Conservation (phyloP, 1,284 basidiomycete species). For the Trichosporon ovoides region DNA sequence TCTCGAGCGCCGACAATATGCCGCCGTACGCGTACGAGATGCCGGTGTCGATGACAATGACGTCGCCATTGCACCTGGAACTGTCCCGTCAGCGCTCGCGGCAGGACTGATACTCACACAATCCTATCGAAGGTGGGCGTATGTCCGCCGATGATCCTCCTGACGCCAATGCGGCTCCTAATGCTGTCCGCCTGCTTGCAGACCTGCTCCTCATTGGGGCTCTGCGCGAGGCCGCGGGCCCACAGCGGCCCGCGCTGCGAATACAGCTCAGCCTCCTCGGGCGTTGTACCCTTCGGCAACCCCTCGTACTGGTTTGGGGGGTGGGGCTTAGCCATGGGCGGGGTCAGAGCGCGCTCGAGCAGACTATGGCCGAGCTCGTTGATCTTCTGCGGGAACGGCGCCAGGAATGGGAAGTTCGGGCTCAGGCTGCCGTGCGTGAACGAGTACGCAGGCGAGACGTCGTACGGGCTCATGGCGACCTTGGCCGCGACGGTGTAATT, state of each 20-base stretch:
- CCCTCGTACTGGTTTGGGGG: conserved; percentile 74
- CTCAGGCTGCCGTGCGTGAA: conserved; percentile 85
- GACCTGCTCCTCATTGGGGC: conserved; percentile 54
- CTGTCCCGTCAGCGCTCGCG: not conserved
- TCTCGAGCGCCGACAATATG: conserved; percentile 73
- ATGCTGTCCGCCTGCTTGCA: conserved; percentile 68
- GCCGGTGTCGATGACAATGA: conserved; percentile 87
- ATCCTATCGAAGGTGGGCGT: conserved; percentile 84
- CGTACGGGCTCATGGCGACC: conserved; percentile 66
- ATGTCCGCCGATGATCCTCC: conserved; percentile 85
- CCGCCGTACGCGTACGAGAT: conserved; percentile 94
- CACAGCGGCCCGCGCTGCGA: conserved; percentile 72
- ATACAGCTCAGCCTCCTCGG: conserved; percentile 67
- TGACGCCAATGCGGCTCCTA: conserved; percentile 64
- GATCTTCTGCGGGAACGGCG: conserved; percentile 73
- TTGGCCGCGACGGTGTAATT: conserved; percentile 81
- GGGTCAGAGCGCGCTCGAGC: conserved; percentile 56
- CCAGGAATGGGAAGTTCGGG: conserved; percentile 63
- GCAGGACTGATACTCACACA: conserved; percentile 23
- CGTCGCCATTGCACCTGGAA: conserved; percentile 74
- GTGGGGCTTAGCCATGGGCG: conserved; percentile 64
- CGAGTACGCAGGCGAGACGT: conserved; percentile 63
- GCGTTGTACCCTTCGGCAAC: conserved; percentile 61
- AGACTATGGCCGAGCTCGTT: conserved; percentile 66
- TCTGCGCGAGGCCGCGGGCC: conserved; percentile 73